Percentiles rank a stretch among this genome's conserved stretches.
phyloP scores from a whole-genome alignment of 768 basidiomycete genomes.

The Hypsizygus marmoreus region DNA sequence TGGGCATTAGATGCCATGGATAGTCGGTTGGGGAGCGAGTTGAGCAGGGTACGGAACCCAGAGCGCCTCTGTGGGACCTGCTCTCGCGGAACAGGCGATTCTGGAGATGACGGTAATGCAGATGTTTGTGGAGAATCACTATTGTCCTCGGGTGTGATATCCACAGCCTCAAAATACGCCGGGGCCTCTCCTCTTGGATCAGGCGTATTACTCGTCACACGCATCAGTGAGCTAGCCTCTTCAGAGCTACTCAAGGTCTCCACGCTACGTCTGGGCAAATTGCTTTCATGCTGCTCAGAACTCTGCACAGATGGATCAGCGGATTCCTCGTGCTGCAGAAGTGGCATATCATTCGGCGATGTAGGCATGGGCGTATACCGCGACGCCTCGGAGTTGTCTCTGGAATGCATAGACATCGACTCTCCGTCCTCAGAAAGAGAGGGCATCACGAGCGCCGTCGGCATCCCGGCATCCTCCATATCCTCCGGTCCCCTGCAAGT shows the following conservation, averaged over 20 bases:
- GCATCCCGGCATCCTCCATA: constrained; percentile 53
- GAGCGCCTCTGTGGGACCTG: constrained; percentile 36
- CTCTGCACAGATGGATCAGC: constrained; percentile 23
- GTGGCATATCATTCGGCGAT: constrained; percentile 42
- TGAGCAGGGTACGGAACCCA: constrained; percentile 49
- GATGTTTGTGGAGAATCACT: constrained; percentile 5
- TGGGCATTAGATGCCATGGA: constrained; percentile 26
- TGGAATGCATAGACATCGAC: constrained; percentile 30
- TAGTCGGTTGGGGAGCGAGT: constrained; percentile 33
- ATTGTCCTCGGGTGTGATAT: constrained; percentile 6
- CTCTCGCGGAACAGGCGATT: constrained; percentile 18
- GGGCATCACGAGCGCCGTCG: constrained; percentile 39
- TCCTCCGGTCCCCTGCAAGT: constrained; percentile 49
- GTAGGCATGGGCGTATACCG: constrained; percentile 41
- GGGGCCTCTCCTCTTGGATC: constrained; percentile 60
- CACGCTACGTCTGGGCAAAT: constrained; percentile 25
- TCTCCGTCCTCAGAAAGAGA: constrained; percentile 40
- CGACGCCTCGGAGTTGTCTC: constrained; percentile 29
- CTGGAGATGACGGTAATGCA: constrained; percentile 13
- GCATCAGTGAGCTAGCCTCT: constrained; percentile 31
- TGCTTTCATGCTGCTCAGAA: constrained; percentile 19
- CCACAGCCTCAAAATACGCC: constrained; percentile 63
- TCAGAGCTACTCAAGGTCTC: constrained; percentile 32
- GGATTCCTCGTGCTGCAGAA: constrained; percentile 36
- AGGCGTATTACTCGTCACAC: constrained; percentile 22